Conservation (phyloP, 140 eudicot species). For the Stevia rebaudiana region DNA sequence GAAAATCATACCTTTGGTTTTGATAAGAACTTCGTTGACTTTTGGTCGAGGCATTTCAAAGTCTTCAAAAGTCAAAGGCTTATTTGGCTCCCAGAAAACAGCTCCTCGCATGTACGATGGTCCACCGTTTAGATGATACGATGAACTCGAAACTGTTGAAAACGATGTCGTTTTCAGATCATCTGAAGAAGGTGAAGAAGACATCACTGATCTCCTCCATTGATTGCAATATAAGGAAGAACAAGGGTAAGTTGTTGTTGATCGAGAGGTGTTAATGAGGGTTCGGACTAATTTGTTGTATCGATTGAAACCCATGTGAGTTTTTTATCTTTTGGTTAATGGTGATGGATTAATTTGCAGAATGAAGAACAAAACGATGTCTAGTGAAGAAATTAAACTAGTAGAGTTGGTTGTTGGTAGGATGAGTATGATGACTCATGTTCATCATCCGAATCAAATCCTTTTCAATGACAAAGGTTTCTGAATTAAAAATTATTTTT, state of each 20-base stretch:
- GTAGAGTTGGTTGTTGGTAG: background rate
- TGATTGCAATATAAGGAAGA: slow-evolving; percentile 21
- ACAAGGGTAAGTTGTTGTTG: slow-evolving; percentile 3
- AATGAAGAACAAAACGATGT: background rate
- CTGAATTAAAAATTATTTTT: too few relatives aligned
- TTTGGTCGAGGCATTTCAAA: slow-evolving; percentile 95
- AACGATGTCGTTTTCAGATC: slow-evolving; percentile 21
- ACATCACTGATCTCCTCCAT: slow-evolving; percentile 18
- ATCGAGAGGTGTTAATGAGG: slow-evolving; percentile 17
- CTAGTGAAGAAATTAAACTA: background rate
- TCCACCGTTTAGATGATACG: slow-evolving; percentile 65
- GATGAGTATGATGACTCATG: background rate
- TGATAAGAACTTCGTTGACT: slow-evolving; percentile 80
- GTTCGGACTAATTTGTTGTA: slow-evolving; percentile 21
- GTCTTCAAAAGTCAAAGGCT: slow-evolving; percentile 80
- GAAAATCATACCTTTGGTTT: slow-evolving; percentile 63
- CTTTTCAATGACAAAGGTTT: too few relatives aligned
- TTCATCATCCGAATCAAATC: background rate
- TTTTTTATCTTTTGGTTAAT: background rate
- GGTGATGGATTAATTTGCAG: slow-evolving; percentile 8
- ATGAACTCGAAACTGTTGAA: slow-evolving; percentile 32
- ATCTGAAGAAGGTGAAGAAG: slow-evolving; percentile 15
- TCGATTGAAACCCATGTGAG: slow-evolving; percentile 29
- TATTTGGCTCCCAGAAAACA: slow-evolving; percentile 80
- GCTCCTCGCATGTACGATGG: slow-evolving; percentile 85